These are phyloP conservation scores for Hanseniaspora guilliermondii DNA, from an alignment of 805 yeast species.

Conservation along the genomic window DNA sequence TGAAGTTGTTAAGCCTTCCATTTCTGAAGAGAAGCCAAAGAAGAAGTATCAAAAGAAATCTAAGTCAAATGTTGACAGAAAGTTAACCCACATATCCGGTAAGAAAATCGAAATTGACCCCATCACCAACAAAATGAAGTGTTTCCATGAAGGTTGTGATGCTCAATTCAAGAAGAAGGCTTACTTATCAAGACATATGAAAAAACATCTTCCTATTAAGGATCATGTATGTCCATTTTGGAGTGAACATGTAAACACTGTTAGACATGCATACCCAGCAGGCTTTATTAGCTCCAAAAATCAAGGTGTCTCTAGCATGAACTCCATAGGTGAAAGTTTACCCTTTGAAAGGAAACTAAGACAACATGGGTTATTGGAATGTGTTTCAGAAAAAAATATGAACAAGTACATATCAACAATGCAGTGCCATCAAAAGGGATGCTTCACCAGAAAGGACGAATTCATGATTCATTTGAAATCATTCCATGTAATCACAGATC, in stretches of 20 bases:
- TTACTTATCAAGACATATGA: slow-evolving; percentile 57
- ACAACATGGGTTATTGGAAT: not conserved
- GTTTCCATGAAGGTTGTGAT: slow-evolving; percentile 36
- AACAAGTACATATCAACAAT: slow-evolving; percentile 25
- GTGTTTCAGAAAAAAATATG: not conserved
- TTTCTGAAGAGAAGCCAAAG: not conserved
- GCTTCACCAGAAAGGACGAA: slow-evolving; percentile 67
- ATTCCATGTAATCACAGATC: slow-evolving; percentile 40
- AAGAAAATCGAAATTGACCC: slow-evolving; percentile 11
- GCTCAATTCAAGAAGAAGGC: slow-evolving; percentile 66
- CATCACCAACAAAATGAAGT: slow-evolving; percentile 7
- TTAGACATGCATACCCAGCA: not conserved
- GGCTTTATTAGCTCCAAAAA: not conserved
- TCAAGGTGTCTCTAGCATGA: not conserved
- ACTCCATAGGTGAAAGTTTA: not conserved
- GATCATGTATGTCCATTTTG: slow-evolving; percentile 73
- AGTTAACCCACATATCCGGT: not conserved
- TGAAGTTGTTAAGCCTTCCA: not conserved
- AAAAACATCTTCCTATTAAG: slow-evolving; percentile 64
- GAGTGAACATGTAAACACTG: slow-evolving; percentile 22
- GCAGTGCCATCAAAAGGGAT: slow-evolving; percentile 49
- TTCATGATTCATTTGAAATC: slow-evolving; percentile 68
- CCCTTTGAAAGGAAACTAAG: slow-evolving; percentile 16
- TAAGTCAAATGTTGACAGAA: not conserved
- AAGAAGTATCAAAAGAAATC: not conserved